Percentiles rank a stretch among this genome's conserved stretches.
Conservation (phyloP, 2,329 filamentous ascomycete species). For the Penicillium psychrosexuale region DNA sequence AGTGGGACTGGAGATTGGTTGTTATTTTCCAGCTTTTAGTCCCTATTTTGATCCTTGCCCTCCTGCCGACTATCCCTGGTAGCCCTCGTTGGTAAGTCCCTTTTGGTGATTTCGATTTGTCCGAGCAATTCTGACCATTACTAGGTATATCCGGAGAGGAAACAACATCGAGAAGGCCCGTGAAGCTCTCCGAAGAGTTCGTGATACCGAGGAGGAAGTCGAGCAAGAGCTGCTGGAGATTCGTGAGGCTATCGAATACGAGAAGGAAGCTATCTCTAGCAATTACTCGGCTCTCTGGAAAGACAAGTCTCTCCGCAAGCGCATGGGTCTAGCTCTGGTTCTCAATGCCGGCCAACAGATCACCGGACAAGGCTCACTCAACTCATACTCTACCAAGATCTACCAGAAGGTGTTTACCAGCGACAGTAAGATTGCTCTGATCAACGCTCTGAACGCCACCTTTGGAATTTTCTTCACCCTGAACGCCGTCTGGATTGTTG, state of each 20-base stretch:
- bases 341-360: constrained; percentile 70
- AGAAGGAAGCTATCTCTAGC: constrained; percentile 64
- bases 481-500: constrained; percentile 70
- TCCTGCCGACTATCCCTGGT: constrained; percentile 66
- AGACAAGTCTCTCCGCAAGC: constrained; percentile 65
- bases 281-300: constrained; percentile 67
- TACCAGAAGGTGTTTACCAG: constrained; percentile 67
- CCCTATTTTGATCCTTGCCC: constrained; percentile 58
- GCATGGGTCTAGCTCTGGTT: constrained; percentile 62
- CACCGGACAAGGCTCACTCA: constrained; percentile 69
- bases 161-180: constrained; percentile 61
- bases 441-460: constrained; percentile 72
- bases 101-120: not conserved
- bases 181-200: constrained; percentile 56
- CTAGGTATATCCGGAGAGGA: constrained; percentile 54
- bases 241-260: constrained; percentile 66
- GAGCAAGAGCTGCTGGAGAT: constrained; percentile 65
- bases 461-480: constrained; percentile 70
- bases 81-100: constrained; percentile 59
- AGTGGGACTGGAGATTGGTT: constrained; percentile 73
- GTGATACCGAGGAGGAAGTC: constrained; percentile 62
- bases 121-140: constrained; percentile 5
- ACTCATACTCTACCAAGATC: constrained; percentile 70
- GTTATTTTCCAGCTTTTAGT: constrained; percentile 71
- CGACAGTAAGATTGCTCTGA: constrained; percentile 61